Evolutionary conservation across 116 monocot genomes (phyloP), one percentile per base, ranked within the genome.

Genomic region (Cymodocea nodosa): DNA sequence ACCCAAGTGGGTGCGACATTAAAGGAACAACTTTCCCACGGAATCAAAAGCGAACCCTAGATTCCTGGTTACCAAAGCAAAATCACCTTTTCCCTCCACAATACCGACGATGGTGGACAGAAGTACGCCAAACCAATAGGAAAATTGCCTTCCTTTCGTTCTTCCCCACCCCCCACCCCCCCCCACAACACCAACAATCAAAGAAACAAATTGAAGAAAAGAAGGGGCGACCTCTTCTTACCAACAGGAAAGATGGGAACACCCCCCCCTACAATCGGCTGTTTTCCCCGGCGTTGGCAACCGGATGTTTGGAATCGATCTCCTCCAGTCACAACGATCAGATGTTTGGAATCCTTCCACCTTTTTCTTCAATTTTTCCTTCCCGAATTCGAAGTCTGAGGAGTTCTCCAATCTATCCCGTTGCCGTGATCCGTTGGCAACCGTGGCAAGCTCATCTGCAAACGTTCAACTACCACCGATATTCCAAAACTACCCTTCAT

Each of bases 31-130:
- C 23, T 13, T 12, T 16, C 49, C 64, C 64, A 9, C 23, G 64
- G 50, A 64, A 64, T 49, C 64, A 49, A 64, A 48, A 64, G 64
- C 40, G 23, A 50, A 13, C 48, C 48, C 64, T 49, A 40, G 49
- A 64, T 64, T 64, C 64, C 64, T 40, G 48, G 64, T 20, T 30
- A 64, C 1, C 23, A 50, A 34, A 23, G 4, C 59, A 25, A 19
- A 22, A 7, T 19, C 59, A 54, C 16, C 52, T 15, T 15, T 15
- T 13, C 16, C 11, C n/a, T 18, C n/a, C 54, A 54, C 54, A 16
- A 54, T n/a, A 16, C 54, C 54, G 15, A 54, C 16, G 54, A 37
- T 13, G 37, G 9, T 16, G 34, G 16, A 35, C 16, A 61, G 53
- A 37, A 35, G 15, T 37, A 37, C 2, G 8, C 15, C 37, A 24